phyloP scores from a whole-genome alignment of 371 early-diverging fungal species.

The Mucor circinelloides region DNA sequence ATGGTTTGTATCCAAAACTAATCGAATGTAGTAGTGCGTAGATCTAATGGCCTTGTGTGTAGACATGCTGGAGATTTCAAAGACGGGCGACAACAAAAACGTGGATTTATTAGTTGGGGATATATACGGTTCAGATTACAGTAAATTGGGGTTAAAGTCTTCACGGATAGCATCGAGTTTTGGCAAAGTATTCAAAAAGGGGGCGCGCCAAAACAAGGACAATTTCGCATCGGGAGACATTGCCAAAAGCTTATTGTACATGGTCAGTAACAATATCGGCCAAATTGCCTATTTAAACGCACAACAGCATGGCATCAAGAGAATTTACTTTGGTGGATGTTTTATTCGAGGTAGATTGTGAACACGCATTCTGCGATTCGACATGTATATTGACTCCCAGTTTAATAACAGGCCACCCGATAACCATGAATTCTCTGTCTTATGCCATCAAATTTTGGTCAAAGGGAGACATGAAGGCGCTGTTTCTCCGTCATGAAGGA shows the following conservation, averaged over 20 bases:
- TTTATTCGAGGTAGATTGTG: slow-evolving; percentile 88
- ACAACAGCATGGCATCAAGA: slow-evolving; percentile 81
- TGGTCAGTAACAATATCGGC: slow-evolving; percentile 96
- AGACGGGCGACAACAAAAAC: slow-evolving; percentile 88
- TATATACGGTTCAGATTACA: slow-evolving; percentile 92
- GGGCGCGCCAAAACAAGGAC: slow-evolving; percentile 55
- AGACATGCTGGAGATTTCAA: slow-evolving; percentile 93
- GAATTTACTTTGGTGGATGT: slow-evolving; percentile 95
- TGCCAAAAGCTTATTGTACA: slow-evolving; percentile 83
- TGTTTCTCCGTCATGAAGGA: slow-evolving; percentile 95
- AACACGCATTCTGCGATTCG: too few relatives aligned
- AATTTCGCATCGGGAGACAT: slow-evolving; percentile 83
- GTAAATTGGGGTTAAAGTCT: slow-evolving; percentile 84
- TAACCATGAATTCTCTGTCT: slow-evolving; percentile 94
- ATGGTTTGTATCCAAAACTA: slow-evolving; percentile 54
- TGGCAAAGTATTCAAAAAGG: slow-evolving; percentile 92
- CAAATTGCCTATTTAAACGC: slow-evolving; percentile 97
- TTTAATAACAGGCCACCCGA: slow-evolving; percentile 69
- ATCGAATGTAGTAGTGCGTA: neutral
- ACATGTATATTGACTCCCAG: neutral
- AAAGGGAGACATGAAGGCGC: slow-evolving; percentile 89
- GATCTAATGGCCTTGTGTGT: neutral
- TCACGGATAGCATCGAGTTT: slow-evolving; percentile 93
- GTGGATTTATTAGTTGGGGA: slow-evolving; percentile 96
- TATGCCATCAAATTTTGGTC: slow-evolving; percentile 98